phyloP scores from a whole-genome alignment of 148 eudicot genomes.

The Polygonum maritimum region DNA sequence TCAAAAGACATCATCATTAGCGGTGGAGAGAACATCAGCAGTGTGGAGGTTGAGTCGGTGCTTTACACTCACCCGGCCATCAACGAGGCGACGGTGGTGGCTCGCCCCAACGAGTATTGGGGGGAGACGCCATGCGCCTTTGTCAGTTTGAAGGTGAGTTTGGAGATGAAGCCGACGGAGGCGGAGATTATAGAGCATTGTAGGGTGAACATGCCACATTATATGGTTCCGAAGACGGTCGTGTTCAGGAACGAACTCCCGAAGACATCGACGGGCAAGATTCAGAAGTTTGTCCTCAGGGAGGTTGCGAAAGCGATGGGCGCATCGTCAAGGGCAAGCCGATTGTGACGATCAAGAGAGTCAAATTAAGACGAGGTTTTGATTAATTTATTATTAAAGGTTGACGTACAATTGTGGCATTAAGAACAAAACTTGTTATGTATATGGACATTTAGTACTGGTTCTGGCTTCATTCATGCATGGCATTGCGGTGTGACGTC shows the following conservation, averaged over 20 bases:
- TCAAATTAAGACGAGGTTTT: no score
- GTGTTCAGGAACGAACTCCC: conserved; percentile 42
- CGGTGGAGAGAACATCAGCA: conserved; percentile 45
- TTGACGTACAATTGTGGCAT: no score
- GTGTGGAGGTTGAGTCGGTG: conserved; percentile 39
- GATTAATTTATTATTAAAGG: no score
- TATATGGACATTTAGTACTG: no score
- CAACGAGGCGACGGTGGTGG: conserved; percentile 45
- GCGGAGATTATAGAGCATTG: conserved; percentile 36
- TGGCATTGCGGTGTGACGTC: no score
- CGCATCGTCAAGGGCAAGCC: conserved; percentile 10
- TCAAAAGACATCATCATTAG: conserved; percentile 36
- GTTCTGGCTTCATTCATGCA: no score
- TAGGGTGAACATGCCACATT: conserved; percentile 35
- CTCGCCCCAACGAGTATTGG: conserved; percentile 43
- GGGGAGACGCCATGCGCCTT: conserved; percentile 61
- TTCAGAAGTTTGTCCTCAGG: conserved; percentile 36
- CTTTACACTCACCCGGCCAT: conserved; percentile 23
- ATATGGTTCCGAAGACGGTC: conserved; percentile 49
- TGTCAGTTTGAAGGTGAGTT: conserved; percentile 26
- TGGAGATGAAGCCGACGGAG: conserved; percentile 11
- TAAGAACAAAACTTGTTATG: no score
- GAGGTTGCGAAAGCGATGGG: conserved; percentile 31
- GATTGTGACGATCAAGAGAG: conserved; percentile 4
- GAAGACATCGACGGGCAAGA: conserved; percentile 51